phyloP scores from a whole-genome alignment of 306 rosid species.

The Sechiopsis laciniata region DNA sequence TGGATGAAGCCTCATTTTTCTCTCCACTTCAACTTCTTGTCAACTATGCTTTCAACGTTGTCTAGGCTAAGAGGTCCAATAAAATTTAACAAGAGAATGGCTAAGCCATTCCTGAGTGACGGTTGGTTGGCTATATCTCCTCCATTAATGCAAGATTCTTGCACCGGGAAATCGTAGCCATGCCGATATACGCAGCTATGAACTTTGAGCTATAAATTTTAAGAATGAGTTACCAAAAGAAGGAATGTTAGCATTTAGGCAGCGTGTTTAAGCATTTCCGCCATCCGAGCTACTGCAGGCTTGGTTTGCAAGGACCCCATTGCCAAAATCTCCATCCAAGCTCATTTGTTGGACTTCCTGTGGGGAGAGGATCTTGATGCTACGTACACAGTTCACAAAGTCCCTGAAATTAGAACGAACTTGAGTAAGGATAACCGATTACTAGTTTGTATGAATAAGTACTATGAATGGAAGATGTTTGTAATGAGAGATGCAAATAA shows the following conservation, averaged over 20 bases:
- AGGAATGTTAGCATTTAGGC: slow-evolving; percentile 41
- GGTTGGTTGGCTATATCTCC: slow-evolving; percentile 16
- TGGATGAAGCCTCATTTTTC: slow-evolving; percentile 11
- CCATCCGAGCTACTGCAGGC: slow-evolving; percentile 96
- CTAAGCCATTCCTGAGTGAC: background rate
- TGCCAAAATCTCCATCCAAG: slow-evolving; percentile 79
- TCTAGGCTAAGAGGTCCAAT: slow-evolving; percentile 14
- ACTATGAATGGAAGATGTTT: background rate
- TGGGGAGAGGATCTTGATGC: slow-evolving; percentile 89
- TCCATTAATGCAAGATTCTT: slow-evolving; percentile 15
- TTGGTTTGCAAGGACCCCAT: slow-evolving; percentile 67
- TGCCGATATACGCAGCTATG: background rate
- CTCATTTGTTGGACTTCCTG: slow-evolving; percentile 97
- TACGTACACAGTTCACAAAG: slow-evolving; percentile 84
- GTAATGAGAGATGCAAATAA: background rate
- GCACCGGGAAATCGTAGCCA: background rate
- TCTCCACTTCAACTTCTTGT: slow-evolving; percentile 18
- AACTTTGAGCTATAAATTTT: slow-evolving; percentile 13
- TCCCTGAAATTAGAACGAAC: slow-evolving; percentile 45
- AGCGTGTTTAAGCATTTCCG: slow-evolving; percentile 47
- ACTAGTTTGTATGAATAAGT: background rate
- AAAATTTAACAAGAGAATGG: slow-evolving; percentile 5
- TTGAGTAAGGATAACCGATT: slow-evolving; percentile 1
- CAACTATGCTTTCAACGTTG: slow-evolving; percentile 17
- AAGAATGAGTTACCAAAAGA: slow-evolving; percentile 23